Conservation (phyloP, 768 basidiomycete species). For the Pilatotrama ljubarskyi region DNA sequence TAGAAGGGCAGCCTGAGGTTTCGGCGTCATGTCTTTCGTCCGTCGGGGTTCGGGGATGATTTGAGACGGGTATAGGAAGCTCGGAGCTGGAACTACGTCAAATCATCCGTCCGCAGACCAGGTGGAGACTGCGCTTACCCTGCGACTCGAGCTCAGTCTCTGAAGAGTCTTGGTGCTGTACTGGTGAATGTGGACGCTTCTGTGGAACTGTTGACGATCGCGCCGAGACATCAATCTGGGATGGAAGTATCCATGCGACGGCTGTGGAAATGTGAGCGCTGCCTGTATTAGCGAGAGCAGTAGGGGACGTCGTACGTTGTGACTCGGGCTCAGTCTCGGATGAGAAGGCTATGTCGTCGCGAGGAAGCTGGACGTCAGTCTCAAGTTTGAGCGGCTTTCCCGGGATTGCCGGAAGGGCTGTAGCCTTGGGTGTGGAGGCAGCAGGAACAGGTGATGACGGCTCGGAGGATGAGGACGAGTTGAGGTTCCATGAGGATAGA, state of each 20-base stretch:
- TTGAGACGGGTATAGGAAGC: slow-evolving; percentile 15
- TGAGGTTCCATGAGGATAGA: slow-evolving; percentile 3
- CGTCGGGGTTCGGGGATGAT: not conserved
- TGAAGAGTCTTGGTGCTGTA: slow-evolving; percentile 6
- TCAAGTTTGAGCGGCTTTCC: not conserved
- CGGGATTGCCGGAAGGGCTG: not conserved
- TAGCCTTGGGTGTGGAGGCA: not conserved
- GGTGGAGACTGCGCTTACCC: not conserved
- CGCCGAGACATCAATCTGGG: slow-evolving; percentile 1
- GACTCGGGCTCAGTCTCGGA: slow-evolving; percentile 18
- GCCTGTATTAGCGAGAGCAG: not conserved
- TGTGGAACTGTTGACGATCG: not conserved
- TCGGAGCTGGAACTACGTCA: slow-evolving; percentile 2
- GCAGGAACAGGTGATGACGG: not conserved
- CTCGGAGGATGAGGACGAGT: not conserved
- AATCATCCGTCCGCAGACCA: not conserved
- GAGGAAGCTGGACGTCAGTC: not conserved
- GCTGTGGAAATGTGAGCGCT: slow-evolving; percentile 12
- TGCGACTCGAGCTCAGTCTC: slow-evolving; percentile 26
- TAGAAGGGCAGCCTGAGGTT: not conserved
- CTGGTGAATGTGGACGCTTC: slow-evolving; percentile 6
- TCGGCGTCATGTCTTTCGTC: slow-evolving; percentile 1
- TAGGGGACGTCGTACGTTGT: slow-evolving; percentile 1
- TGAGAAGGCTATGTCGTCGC: not conserved
- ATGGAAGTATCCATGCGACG: too few species aligned